Base-by-base conservation (phyloP, 192 early-diverging fungal species). In the Coemansia javaensis region DNA sequence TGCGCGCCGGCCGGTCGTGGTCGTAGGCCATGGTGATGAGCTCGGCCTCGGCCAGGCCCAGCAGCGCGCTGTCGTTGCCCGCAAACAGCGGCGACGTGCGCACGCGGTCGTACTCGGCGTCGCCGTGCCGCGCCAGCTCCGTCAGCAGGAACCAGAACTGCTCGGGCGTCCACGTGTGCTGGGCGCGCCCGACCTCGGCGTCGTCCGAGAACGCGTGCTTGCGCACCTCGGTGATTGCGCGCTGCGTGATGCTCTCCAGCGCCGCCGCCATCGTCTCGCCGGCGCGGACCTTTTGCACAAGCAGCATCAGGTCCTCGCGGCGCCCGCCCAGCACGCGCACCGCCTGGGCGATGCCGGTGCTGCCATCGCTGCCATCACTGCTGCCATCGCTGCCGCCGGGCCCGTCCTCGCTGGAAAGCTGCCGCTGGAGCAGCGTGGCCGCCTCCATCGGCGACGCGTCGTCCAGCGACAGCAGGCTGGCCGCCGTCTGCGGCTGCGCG, bases 131-230 rank as follows among this genome's bases (percentile, higher is more conserved):
- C 13, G 84, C 79, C 15, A 99, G 77, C 40, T 81, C 63, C 37
- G 84, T 81, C 39, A 94, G 70, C 18, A 97, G 62, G 32, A 82
- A 75, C 91, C 92, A 97, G 65, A 97, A 94, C 69, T 99, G 97
- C 32, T 89, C 79, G 1, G 85, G 67, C 27, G 79, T 82, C 94
- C 97, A 99, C 16, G 77, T 60, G 32, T 67, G 56, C 47, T 79
- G 70, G 35, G 22, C 41, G 23, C 61, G 59, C 13, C 57, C 56
- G 8, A 65, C 47, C 38, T 56, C 56, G 2, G 56, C 39, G 45
- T 63, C 74, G 47, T 90, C 83, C 25, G 81, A 81, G 42, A 94
- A 86, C 0, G 89, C 93, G 34, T 82, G 74, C 66, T 95, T 97
- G 42, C 89, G 85, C 42, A 97, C 73, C 59, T 97, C 93, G 28